Conservation (phyloP, 805 yeast genomes). For the Candida parachauliodes region DNA sequence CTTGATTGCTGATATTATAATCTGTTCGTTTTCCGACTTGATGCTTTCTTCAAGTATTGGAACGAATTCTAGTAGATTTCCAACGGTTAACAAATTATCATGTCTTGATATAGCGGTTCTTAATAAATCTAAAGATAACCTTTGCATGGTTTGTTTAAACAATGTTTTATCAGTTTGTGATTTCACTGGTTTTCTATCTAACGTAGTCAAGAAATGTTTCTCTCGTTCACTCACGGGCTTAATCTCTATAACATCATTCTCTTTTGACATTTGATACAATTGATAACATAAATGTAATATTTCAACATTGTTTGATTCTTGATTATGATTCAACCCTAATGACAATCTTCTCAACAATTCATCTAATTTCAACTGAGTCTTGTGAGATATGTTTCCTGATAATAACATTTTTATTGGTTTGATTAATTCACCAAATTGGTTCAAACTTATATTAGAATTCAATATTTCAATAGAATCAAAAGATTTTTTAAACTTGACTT, state of each 20-base stretch:
- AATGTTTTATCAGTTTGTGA: constrained; percentile 54
- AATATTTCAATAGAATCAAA: constrained; percentile 81
- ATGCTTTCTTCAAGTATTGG: constrained; percentile 66
- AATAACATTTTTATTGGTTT: constrained; percentile 65
- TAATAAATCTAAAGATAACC: constrained; percentile 72
- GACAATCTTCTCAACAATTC: constrained; percentile 76
- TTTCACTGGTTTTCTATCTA: constrained; percentile 55
- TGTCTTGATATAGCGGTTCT: constrained; percentile 68
- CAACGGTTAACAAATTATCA: constrained; percentile 52
- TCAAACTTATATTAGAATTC: constrained; percentile 58
- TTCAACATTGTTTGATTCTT: constrained; percentile 51
- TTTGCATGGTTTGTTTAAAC: constrained; percentile 61
- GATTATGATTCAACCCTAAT: constrained; percentile 73
- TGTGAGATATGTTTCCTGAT: constrained; percentile 60
- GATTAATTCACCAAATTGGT: constrained; percentile 53
- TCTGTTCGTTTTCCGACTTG: constrained; percentile 68
- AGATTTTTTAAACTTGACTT: constrained; percentile 85
- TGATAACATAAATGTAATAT: constrained; percentile 73
- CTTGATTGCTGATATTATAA: constrained; percentile 64
- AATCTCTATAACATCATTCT: constrained; percentile 12
- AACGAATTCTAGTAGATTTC: constrained; percentile 66
- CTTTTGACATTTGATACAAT: constrained; percentile 25
- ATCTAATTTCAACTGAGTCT: constrained; percentile 69
- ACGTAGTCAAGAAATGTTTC: constrained; percentile 70
- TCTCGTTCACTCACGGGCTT: constrained; percentile 24